Evolutionary conservation across 1,284 basidiomycete species (phyloP).

Genomic region (Athelia psychrophila): DNA sequence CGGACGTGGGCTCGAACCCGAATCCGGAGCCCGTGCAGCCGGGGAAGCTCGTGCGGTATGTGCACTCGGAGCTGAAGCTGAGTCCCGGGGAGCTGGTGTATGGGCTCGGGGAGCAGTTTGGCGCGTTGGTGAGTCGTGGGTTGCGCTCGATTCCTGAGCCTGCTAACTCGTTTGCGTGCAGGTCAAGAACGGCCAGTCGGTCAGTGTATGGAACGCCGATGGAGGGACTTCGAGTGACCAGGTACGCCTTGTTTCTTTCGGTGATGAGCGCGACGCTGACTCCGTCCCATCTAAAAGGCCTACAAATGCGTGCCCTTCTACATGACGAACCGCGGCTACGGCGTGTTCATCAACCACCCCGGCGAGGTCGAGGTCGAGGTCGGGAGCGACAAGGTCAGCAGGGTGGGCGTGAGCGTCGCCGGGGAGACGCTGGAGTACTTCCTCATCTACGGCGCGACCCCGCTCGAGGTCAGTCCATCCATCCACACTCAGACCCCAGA

Average conservation of each 20-base stretch:
- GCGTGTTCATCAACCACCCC: slow-evolving; percentile 56
- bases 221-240: slow-evolving; percentile 53
- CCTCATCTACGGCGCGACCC: slow-evolving; percentile 49
- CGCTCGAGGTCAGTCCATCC: slow-evolving; percentile 30
- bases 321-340: slow-evolving; percentile 52
- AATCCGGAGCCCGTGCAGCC: slow-evolving; percentile 37
- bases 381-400: slow-evolving; percentile 31
- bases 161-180: neutral
- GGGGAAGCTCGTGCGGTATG: slow-evolving; percentile 40
- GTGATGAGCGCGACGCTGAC: no score
- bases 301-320: slow-evolving; percentile 58
- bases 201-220: slow-evolving; percentile 59
- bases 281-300: slow-evolving; percentile 11
- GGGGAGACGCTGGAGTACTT: slow-evolving; percentile 53
- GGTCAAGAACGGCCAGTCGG: slow-evolving; percentile 26
- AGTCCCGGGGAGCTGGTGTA: slow-evolving; percentile 58
- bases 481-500: neutral
- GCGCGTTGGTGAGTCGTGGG: slow-evolving; percentile 60
- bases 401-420: slow-evolving; percentile 51
- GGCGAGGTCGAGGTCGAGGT: slow-evolving; percentile 39
- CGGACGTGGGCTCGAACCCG: slow-evolving; percentile 30
- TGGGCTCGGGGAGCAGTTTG: slow-evolving; percentile 57
- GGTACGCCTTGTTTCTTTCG: slow-evolving; percentile 10
- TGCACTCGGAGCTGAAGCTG: slow-evolving; percentile 52
- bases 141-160: slow-evolving; percentile 14